Conservation (phyloP, 2,329 filamentous ascomycete genomes). For the Berkeleyomyces basicola region DNA sequence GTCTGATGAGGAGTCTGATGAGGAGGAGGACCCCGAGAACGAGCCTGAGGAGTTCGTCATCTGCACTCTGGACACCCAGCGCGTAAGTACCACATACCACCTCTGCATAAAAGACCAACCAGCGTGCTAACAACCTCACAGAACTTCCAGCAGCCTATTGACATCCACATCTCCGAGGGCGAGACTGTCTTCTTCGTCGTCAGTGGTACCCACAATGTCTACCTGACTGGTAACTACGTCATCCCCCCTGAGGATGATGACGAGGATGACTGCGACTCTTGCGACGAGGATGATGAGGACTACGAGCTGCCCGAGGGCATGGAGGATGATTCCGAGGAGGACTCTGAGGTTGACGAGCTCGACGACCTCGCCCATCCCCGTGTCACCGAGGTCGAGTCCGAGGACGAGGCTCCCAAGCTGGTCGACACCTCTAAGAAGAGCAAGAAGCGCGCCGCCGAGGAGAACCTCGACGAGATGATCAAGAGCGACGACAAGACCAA, state of each 20-base stretch:
- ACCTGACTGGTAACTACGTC: slow-evolving; percentile 92
- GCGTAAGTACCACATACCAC: slow-evolving; percentile 39
- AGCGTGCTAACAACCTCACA: slow-evolving; percentile 23
- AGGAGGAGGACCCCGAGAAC: slow-evolving; percentile 39
- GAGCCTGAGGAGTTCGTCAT: slow-evolving; percentile 82
- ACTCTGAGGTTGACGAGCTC: slow-evolving; percentile 58
- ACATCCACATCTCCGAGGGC: slow-evolving; percentile 77
- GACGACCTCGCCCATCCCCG: slow-evolving; percentile 65
- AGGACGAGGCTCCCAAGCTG: slow-evolving; percentile 53
- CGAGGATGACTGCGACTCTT: slow-evolving; percentile 29
- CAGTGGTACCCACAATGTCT: slow-evolving; percentile 74
- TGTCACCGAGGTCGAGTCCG: slow-evolving; percentile 65
- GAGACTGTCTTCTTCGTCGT: slow-evolving; percentile 90
- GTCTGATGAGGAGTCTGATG: slow-evolving; percentile 41
- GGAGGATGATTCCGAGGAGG: slow-evolving; percentile 39
- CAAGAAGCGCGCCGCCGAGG: slow-evolving; percentile 84
- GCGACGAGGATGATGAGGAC: slow-evolving; percentile 49
- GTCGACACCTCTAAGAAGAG: slow-evolving; percentile 45
- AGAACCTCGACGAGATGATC: slow-evolving; percentile 70
- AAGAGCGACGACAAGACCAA: slow-evolving; percentile 65
- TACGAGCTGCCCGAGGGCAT: slow-evolving; percentile 76
- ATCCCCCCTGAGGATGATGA: slow-evolving; percentile 49
- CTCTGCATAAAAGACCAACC: slow-evolving; percentile 4
- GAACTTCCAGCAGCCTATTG: slow-evolving; percentile 89
- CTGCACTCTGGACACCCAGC: slow-evolving; percentile 87